These are phyloP conservation scores for Cryptococcus maquisensis DNA, from an alignment of 1,284 basidiomycete genomes.

Conservation along the genomic window DNA sequence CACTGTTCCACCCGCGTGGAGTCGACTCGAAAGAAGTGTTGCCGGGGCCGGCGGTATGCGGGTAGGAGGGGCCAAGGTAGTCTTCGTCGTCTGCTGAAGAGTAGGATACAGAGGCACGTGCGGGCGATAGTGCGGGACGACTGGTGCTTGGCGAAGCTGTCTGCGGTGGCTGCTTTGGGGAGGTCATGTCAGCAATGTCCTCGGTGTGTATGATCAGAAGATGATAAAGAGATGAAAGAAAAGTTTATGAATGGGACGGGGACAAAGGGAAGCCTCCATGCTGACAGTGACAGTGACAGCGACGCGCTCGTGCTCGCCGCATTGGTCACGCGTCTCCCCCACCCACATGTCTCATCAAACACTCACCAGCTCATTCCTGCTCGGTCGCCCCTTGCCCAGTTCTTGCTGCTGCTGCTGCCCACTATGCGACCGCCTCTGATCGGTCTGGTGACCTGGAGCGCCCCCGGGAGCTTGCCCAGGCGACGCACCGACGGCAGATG, in stretches of 20 bases:
- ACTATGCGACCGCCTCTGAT: background rate
- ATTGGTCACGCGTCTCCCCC: background rate
- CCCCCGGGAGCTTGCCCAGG: background rate
- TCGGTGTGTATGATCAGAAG: background rate
- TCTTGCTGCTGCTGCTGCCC: conserved; percentile 16
- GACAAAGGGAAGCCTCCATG: background rate
- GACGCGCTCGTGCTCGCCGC: background rate
- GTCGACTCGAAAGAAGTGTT: conserved; percentile 12
- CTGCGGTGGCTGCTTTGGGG: background rate
- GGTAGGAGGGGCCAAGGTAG: conserved; percentile 9
- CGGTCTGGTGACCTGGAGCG: background rate
- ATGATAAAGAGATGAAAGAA: background rate
- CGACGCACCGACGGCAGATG: conserved; percentile 1
- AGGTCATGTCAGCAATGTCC: background rate
- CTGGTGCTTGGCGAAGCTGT: background rate
- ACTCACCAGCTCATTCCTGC: background rate
- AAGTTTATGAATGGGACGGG: background rate
- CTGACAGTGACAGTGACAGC: background rate
- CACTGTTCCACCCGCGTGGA: conserved; percentile 9
- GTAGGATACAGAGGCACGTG: conserved; percentile 11
- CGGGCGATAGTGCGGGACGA: conserved; percentile 3
- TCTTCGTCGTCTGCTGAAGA: conserved; percentile 22
- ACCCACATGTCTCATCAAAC: background rate
- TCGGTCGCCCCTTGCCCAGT: conserved; percentile 20
- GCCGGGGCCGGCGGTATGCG: conserved; percentile 12